These are phyloP conservation scores for Croton laevigatus DNA, from an alignment of 441 rosid species.

Conservation along the genomic window DNA sequence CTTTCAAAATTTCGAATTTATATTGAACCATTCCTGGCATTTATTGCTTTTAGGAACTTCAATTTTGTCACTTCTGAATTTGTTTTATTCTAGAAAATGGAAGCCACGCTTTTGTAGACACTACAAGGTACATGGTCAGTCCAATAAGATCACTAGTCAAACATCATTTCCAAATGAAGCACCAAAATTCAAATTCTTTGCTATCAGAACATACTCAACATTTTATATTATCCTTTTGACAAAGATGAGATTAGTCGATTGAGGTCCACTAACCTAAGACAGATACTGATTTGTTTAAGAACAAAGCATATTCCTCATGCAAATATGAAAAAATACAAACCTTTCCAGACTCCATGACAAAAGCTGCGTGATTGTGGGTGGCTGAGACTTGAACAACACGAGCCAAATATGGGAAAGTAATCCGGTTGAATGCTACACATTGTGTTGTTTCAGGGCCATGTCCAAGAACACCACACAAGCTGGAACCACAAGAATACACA, in stretches of 20 bases:
- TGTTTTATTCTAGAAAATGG: neutral
- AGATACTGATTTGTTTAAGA: neutral
- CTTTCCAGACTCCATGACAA: conserved; percentile 84
- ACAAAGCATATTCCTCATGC: neutral
- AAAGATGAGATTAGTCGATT: neutral
- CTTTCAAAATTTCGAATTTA: neutral
- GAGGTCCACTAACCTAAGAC: neutral
- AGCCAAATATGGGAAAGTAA: conserved; percentile 57
- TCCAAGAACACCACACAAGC: conserved; percentile 85
- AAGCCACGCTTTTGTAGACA: neutral
- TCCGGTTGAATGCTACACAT: conserved; percentile 69
- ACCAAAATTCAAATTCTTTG: conserved; percentile 4
- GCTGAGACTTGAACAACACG: conserved; percentile 86
- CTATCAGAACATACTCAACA: neutral
- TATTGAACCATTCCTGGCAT: neutral
- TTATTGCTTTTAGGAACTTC: neutral
- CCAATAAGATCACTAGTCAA: neutral
- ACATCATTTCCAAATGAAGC: neutral
- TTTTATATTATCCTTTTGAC: conserved; percentile 4
- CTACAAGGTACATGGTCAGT: neutral
- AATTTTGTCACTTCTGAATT: neutral
- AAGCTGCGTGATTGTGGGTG: conserved; percentile 89
- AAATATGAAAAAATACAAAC: conserved; percentile 40
- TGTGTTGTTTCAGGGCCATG: conserved; percentile 95
- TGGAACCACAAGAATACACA: conserved; percentile 87